Base-by-base conservation (phyloP, 257 asterid genomes). In the Craterostigma plantagineum region DNA sequence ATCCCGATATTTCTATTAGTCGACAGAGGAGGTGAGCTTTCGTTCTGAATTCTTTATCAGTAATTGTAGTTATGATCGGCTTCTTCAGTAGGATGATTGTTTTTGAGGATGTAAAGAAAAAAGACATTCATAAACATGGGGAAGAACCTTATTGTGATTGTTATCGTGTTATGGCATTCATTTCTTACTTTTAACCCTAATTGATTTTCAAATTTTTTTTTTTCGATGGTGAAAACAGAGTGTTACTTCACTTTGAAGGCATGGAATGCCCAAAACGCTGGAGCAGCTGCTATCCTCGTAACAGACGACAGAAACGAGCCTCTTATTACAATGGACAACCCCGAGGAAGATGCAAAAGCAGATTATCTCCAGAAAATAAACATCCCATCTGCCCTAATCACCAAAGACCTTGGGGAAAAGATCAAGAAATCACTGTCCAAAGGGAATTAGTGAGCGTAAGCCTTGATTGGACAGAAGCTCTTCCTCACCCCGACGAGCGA, bases 401-500 rank as follows among this genome's bases (percentile, higher is more conserved):
- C 75, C 74, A 68, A 78, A 67, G 70, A 68, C 14, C 90, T 85
- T 17, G 94, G 94, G 48, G 96, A 85, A 49, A 70, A 51, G 46
- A 74, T 85, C 53, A 85, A 81, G 59, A 72, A 67, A 12, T 76
- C 63, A 52, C 35, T 85, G 23, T 49, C 83, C 0, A 68, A 69
- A 23, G 86, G 33, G 79, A 73, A 52, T 75, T 81, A 81, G 94
- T 85, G 33, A 71, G 27, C 64, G 54, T 85, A 54, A 72, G 71
- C 58, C 92, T 85, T 59, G 96, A 85, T 58, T 85, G 96, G 96
- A 70, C 81, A 55, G 96, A 85, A 70, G 75, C 94, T 53, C 94
- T 85, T 53, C 96, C 96, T 0, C 94, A 85, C 63, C 96, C 96
- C 14, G 96, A 85, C 56, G 96, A 85, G 48, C 73, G 96, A 47